Percentiles rank a stretch among this genome's conserved stretches.
phyloP scores from a whole-genome alignment of 768 basidiomycete genomes.

The Leccinum variicolor region DNA sequence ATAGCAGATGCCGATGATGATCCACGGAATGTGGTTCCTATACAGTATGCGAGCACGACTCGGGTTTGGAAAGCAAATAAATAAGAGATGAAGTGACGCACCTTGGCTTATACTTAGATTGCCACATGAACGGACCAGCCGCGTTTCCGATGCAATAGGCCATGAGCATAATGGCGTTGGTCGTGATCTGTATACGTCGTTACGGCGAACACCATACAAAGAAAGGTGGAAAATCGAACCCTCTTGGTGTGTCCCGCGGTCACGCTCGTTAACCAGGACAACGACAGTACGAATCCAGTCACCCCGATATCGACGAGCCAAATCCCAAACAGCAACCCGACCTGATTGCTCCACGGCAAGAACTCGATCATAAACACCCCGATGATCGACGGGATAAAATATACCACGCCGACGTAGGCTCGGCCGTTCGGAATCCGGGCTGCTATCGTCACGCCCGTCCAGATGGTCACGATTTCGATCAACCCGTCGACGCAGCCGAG shows the following conservation, averaged over 20 bases:
- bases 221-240: slow-evolving; percentile 39
- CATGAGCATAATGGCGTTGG: slow-evolving; percentile 70
- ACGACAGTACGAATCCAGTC: slow-evolving; percentile 56
- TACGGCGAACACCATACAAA: neutral
- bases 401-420: slow-evolving; percentile 58
- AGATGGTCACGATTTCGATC: slow-evolving; percentile 69
- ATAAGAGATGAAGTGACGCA: slow-evolving; percentile 19
- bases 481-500: slow-evolving; percentile 64
- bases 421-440: slow-evolving; percentile 53
- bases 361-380: slow-evolving; percentile 61
- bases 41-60: neutral
- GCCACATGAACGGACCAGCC: slow-evolving; percentile 79
- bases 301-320: slow-evolving; percentile 40
- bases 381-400: slow-evolving; percentile 61
- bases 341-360: slow-evolving; percentile 61
- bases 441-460: slow-evolving; percentile 56
- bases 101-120: slow-evolving; percentile 35
- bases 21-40: slow-evolving; percentile 76
- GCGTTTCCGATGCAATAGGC: slow-evolving; percentile 69
- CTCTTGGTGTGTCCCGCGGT: slow-evolving; percentile 74
- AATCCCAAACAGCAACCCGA: slow-evolving; percentile 57
- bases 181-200: slow-evolving; percentile 18
- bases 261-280: slow-evolving; percentile 64
- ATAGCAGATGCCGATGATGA: neutral
- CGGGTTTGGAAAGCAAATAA: neutral